Base-by-base conservation (phyloP, 495 filamentous ascomycete species). In the Aspergillus panamensis region DNA sequence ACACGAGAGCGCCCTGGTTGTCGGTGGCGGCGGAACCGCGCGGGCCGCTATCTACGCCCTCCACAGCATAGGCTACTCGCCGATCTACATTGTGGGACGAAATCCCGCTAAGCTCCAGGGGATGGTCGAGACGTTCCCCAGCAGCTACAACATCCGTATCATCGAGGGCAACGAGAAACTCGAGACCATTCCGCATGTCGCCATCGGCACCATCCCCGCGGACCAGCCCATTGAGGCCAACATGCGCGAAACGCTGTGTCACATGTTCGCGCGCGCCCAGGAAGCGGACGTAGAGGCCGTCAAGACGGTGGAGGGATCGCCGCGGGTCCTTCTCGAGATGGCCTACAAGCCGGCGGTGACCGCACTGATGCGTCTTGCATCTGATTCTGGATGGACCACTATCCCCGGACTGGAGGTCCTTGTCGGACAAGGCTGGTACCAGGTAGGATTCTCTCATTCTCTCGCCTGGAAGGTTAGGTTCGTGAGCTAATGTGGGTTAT, bases 21-120 rank as follows among this genome's bases (percentile, higher is more conserved):
- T 97, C 55, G 94, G 94, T 9, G 87, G 90, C 10, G 94, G 94
- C 17, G 94, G 94, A 21, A 97, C 94, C 8, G 89, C 93, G 7
- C 84, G 94, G 31, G 94, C 92, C 9, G 94, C 95, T 42, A 87
- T 97, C 66, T 96, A 89, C 70, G 88, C 91, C 2, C 81, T 97
- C 20, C 87, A 92, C 66, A 76, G 80, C 51, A 91, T 99, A 75
- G 85, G 85, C 53, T 96, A 88, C 73, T 79, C 78, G 5, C 91
- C 91, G 6, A 88, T 99, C 68, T 96, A 95, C 71, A 77, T 97
- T 29, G 82, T 94, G 42, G 92, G 92, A 42, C 86, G 94, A 35
- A 84, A 83, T n/a, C 69, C 82, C 13, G 73, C 77, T 25, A 90
- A 91, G 55, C 80, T 91, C 10, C 69, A 80, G 45, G 68, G 76